Conservation (phyloP, 176 grass and related monocot species). For the Bothriochloa decipiens region DNA sequence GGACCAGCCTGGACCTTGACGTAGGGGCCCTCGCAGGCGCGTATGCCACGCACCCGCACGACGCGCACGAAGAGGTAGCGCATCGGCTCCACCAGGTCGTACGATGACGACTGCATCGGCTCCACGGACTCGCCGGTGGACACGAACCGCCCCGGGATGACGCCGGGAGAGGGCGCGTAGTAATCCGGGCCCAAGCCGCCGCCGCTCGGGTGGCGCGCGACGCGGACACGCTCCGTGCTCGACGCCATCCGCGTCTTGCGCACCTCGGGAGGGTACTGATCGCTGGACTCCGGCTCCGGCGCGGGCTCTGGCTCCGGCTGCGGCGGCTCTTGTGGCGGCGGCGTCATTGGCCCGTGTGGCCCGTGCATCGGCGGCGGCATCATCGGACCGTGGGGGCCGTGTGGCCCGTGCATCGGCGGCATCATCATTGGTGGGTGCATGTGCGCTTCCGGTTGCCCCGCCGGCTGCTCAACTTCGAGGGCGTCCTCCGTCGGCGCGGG, state of each 20-base stretch:
- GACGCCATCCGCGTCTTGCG: constrained; percentile 69
- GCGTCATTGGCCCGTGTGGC: constrained; percentile 12
- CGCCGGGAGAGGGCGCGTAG: constrained; percentile 43
- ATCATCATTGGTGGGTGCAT: not conserved
- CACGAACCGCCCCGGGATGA: constrained; percentile 73
- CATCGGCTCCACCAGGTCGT: constrained; percentile 95
- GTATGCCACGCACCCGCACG: constrained; percentile 68
- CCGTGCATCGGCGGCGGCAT: constrained; percentile 25
- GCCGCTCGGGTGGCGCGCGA: constrained; percentile 37
- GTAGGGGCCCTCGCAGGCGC: constrained; percentile 73
- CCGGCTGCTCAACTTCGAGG: constrained; percentile 78
- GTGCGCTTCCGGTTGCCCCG: constrained; percentile 47
- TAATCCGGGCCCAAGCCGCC: constrained; percentile 25
- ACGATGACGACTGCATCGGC: constrained; percentile 52
- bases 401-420: constrained; percentile 32
- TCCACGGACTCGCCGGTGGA: constrained; percentile 55
- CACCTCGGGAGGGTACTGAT: constrained; percentile 71
- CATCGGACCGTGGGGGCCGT: constrained; percentile 41
- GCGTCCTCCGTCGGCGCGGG: constrained; percentile 66
- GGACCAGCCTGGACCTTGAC: constrained; percentile 67
- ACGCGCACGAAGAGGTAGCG: constrained; percentile 88
- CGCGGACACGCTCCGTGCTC: constrained; percentile 47
- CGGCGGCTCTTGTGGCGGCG: constrained; percentile 4
- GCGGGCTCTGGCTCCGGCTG: constrained; percentile 29
- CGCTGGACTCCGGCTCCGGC: constrained; percentile 43